Conservation (phyloP, 179 eudicot genomes). For the Sideroxylon spinosum region DNA sequence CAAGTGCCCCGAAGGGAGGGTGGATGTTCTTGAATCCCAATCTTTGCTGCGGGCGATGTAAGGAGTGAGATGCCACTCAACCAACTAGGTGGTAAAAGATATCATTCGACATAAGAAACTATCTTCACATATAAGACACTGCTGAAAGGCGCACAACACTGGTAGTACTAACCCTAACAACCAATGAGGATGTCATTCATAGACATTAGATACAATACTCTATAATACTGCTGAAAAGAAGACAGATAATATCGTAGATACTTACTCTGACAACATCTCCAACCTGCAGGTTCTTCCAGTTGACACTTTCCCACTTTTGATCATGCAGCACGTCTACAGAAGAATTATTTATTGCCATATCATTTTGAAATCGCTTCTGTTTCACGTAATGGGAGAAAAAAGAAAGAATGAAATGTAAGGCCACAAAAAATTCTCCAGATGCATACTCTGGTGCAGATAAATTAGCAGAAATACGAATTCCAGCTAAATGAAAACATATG, state of each 20-base stretch:
- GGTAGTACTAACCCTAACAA: no score
- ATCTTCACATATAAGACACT: no score
- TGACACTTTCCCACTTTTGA: constrained; percentile 54
- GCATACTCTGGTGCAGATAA: neutral
- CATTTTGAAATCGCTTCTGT: constrained; percentile 97
- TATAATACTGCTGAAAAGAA: neutral
- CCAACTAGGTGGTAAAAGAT: no score
- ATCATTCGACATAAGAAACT: no score
- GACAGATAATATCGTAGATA: constrained; percentile 15
- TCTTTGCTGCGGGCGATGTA: no score
- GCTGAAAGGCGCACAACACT: no score
- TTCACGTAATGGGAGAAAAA: constrained; percentile 19
- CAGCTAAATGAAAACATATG: neutral
- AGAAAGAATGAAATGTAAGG: constrained; percentile 5
- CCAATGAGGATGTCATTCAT: no score
- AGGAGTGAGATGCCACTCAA: no score
- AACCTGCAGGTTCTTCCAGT: constrained; percentile 91
- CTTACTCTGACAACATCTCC: constrained; percentile 90
- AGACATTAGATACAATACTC: no score
- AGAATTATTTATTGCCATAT: constrained; percentile 74
- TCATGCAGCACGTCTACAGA: constrained; percentile 64
- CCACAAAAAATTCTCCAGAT: neutral
- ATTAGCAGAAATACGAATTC: neutral
- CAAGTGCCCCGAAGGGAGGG: no score
- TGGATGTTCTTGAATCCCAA: no score